Base-by-base conservation (phyloP, 2,329 filamentous ascomycete genomes). In the Pleoardoris graminearum region DNA sequence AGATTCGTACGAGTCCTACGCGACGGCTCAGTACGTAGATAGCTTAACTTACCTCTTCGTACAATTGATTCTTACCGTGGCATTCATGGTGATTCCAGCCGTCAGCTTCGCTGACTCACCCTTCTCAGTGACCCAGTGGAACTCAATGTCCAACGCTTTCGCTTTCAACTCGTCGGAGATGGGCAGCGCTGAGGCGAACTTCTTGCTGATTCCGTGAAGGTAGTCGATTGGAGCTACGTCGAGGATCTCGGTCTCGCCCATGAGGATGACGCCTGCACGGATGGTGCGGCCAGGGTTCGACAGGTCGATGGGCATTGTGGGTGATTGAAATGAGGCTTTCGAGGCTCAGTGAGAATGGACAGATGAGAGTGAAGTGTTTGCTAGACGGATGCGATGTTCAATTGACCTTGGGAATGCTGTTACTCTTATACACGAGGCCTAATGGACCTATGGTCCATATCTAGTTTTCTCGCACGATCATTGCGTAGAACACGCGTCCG, bases 1-100 rank as follows among this genome's bases (percentile, higher is more conserved):
- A 1, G 66, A 67, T 3, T 67, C 67, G 23, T 77, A 78, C 0
- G 71, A 71, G 54, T 78, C 66, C 75, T 77, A 23, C 2, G 19
- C 22, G 4, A 8, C 16, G 10, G 12, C 8, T 42, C 8, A 25
- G 27, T 21, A 4, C 12, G 17, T 41, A 3, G 19, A 12, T 38
- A 39, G 29, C 22, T 4, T 29, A 5, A 39, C 8, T 8, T 22
- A 4, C n/a, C n/a, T n/a, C n/a, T 12, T n/a, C 5, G 30, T 7
- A 14, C 4, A 27, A 27, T 16, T n/a, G 23, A 16, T n/a, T 12
- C 39, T 36, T 45, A 50, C 62, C 10, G 61, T 64, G 2, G 61
- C 52, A 39, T 53, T 32, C 12, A 65, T 19, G 11, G 21, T 59
- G 2, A 60, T 54, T 30, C 58, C 57, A 19, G 51, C 30, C 1